Evolutionary conservation across 2,329 filamentous ascomycete species (phyloP), one percentile per base, ranked within the genome.

Genomic region (Fusarium torulosum): DNA sequence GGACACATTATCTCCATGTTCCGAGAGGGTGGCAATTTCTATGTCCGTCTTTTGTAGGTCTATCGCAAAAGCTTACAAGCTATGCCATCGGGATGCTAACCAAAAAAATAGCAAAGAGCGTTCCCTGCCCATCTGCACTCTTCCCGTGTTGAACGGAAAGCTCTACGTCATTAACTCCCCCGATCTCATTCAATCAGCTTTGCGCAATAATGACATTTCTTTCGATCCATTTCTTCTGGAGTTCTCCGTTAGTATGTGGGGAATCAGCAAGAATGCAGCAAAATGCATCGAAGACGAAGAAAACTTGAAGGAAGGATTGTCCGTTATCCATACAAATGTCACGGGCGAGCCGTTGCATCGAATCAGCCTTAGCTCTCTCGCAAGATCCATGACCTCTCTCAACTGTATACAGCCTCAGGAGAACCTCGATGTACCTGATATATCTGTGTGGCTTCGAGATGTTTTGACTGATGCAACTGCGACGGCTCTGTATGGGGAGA

Each of bases 81-180:
- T 6, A 7, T 1, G 0, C 5, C n/a, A 2, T 14, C 4, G 5
- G 7, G 5, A 4, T 5, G n/a, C 35, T 59, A 1, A 61, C 41
- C 41, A 4, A 1, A 7, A 7, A 1, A 20, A 8, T 10, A 74
- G 69, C 46, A 74, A 73, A 33, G 53, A 69, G 6, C 63, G 59
- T 1, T 54, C 53, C 3, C 43, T 76, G 50, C 74, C 75, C 1
- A 80, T 83, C 54, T 81, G 78, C 40, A 83, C 83, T 2, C 70
- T 85, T 7, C 80, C 79, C 7, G 79, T 84, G 67, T 70, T 83
- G 13, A 78, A 73, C 37, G 70, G 75, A n/a, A 80, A 81, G 38
- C 71, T 81, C 15, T 85, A 85, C 64, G 66, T 83, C 20, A 78
- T 84, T 21, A 79, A 76, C 31, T 76, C 76, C 1, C 80, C 83